Percentiles rank a stretch among this genome's conserved stretches.
Evolutionary conservation across 1,284 basidiomycete genomes (phyloP).

Genomic region (Melanopsichium pennsylvanicum): DNA sequence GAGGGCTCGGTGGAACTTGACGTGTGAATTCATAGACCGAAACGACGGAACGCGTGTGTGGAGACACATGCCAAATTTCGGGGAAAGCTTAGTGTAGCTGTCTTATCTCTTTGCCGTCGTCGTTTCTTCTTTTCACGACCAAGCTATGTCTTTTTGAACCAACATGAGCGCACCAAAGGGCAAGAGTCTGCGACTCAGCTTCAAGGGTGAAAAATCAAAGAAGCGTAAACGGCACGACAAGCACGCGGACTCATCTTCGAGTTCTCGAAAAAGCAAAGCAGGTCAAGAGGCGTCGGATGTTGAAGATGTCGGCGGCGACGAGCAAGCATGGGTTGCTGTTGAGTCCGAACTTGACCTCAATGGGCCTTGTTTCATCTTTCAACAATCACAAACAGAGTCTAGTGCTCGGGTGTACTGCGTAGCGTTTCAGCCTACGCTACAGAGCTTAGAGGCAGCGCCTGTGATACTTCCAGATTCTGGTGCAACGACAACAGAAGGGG

Average conservation of each 20-base stretch:
- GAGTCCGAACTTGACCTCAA: slow-evolving; percentile 30
- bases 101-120: no score
- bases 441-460: slow-evolving; percentile 28
- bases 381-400: not conserved
- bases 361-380: slow-evolving; percentile 47
- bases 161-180: slow-evolving; percentile 18
- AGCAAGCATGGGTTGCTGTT: slow-evolving; percentile 52
- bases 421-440: slow-evolving; percentile 34
- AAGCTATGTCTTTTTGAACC: no score
- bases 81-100: no score
- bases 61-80: no score
- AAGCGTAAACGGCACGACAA: slow-evolving; percentile 32
- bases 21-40: no score
- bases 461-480: slow-evolving; percentile 1
- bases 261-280: slow-evolving; percentile 18
- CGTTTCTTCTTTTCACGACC: no score
- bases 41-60: no score
- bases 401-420: slow-evolving; percentile 9
- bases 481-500: slow-evolving; percentile 5
- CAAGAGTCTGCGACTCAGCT: slow-evolving; percentile 40
- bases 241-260: slow-evolving; percentile 11
- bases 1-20: no score
- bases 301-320: slow-evolving; percentile 51
- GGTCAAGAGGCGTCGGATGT: slow-evolving; percentile 30
- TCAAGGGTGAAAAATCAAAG: slow-evolving; percentile 46